A percentile compares a stretch with the other conserved stretches of the same genome.
phyloP scores from a whole-genome alignment of 2,329 filamentous ascomycete species.

The Penicillium sp. region DNA sequence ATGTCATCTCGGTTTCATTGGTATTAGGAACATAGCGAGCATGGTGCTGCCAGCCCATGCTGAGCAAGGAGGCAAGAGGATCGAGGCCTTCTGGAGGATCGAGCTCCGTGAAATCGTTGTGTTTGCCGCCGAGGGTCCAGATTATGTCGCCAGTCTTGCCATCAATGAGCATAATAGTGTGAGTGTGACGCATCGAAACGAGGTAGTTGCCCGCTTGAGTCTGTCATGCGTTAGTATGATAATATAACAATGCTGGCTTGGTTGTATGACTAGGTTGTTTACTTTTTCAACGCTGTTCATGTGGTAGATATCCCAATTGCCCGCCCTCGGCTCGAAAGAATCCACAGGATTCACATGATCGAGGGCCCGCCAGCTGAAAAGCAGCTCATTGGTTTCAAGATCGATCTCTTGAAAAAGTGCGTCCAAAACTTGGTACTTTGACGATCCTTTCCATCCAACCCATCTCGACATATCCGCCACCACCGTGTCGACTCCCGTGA shows the following conservation, averaged over 20 bases:
- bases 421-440: background rate
- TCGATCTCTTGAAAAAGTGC: background rate
- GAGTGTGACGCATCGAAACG: background rate
- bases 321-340: background rate
- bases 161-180: background rate
- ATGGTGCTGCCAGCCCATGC: constrained; percentile 51
- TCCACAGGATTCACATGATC: background rate
- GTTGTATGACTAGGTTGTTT: background rate
- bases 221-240: background rate
- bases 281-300: background rate
- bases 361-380: background rate
- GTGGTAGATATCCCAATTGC: background rate
- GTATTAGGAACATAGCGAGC: constrained; percentile 21
- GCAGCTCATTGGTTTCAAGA: background rate
- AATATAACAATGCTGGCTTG: background rate
- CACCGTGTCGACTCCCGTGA: background rate
- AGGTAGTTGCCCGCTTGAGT: background rate
- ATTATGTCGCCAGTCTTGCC: background rate
- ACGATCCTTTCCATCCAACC: background rate
- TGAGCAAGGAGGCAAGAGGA: constrained; percentile 15
- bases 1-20: constrained; percentile 6
- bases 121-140: background rate
- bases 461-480: background rate
- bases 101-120: background rate
- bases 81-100: background rate